Evolutionary conservation across 2,329 filamentous ascomycete species (phyloP).

Genomic region (Periglandula ipomoeae): DNA sequence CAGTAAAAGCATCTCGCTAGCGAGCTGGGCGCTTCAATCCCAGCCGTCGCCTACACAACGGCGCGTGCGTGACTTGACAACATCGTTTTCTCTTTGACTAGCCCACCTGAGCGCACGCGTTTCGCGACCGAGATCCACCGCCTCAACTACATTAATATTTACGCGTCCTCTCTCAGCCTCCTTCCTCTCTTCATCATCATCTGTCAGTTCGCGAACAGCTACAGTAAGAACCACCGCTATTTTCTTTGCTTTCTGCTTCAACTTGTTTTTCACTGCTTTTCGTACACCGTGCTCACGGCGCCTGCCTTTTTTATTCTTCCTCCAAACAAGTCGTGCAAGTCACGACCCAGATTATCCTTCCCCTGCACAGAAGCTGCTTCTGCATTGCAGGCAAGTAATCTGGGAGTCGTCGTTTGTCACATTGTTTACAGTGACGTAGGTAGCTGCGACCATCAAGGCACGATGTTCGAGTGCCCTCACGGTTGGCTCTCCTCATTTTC

Average conservation of each 20-base stretch:
- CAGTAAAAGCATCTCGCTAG: constrained; percentile 7
- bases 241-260: background rate
- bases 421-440: background rate
- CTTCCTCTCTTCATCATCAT: constrained; percentile 1
- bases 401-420: background rate
- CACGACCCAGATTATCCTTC: background rate
- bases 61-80: background rate
- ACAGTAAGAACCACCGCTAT: constrained; percentile 3
- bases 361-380: background rate
- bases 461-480: background rate
- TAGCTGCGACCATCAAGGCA: background rate
- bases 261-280: background rate
- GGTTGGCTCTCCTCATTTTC: constrained; percentile 1
- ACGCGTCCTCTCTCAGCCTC: constrained; percentile 5
- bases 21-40: constrained; percentile 5
- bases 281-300: background rate
- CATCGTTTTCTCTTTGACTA: background rate
- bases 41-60: constrained; percentile 3
- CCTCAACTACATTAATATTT: background rate
- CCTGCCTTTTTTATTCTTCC: background rate
- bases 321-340: background rate
- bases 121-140: background rate
- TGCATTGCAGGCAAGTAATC: background rate
- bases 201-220: background rate
- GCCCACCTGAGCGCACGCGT: background rate